Conservation (phyloP, 129 eudicot genomes). For the Erigeron canadensis region DNA sequence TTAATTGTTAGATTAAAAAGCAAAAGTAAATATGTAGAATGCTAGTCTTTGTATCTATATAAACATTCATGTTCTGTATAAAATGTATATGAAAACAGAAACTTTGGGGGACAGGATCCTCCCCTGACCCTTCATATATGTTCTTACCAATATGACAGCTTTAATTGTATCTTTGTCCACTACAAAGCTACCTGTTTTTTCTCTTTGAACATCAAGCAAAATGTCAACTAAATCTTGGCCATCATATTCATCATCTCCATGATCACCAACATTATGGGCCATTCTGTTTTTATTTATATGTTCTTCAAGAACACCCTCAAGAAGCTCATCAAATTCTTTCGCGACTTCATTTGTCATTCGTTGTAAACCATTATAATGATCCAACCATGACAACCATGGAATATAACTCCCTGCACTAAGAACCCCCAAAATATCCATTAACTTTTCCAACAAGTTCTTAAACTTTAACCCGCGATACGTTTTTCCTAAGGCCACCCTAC, state of each 20-base stretch:
- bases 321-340: slow-evolving; percentile 31
- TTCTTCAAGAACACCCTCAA: slow-evolving; percentile 37
- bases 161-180: slow-evolving; percentile 38
- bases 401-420: slow-evolving; percentile 16
- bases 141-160: slow-evolving; percentile 42
- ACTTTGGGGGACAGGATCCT: no score
- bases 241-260: background rate
- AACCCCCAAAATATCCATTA: slow-evolving; percentile 9
- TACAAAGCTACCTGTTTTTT: slow-evolving; percentile 6
- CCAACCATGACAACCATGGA: slow-evolving; percentile 35
- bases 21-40: no score
- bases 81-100: no score
- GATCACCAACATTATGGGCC: background rate
- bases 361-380: slow-evolving; percentile 30
- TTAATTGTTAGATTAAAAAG: no score
- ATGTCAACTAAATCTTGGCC: slow-evolving; percentile 39
- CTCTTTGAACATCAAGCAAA: slow-evolving; percentile 39
- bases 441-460: slow-evolving; percentile 14
- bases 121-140: background rate
- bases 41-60: no score
- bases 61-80: no score
- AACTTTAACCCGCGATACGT: slow-evolving; percentile 3
- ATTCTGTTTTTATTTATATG: background rate
- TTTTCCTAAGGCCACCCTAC: slow-evolving; percentile 36
- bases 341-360: slow-evolving; percentile 13